Conservation (phyloP, 495 filamentous ascomycete species). For the Pyrenopolyporus hunteri region DNA sequence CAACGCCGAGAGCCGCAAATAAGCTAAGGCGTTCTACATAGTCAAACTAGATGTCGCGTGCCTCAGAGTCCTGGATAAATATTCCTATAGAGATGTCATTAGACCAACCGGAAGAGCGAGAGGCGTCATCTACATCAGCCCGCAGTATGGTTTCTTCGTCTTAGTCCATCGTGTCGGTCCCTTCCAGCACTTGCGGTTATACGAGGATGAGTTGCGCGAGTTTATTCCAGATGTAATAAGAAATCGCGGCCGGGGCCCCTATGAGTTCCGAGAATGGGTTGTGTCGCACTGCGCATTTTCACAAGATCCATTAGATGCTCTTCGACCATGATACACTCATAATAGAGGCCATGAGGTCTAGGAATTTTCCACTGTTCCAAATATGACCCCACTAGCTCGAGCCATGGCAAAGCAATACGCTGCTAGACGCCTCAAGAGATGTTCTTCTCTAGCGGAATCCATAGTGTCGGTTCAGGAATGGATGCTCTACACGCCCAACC, state of each 20-base stretch:
- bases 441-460: too few species aligned
- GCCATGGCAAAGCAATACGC: too few species aligned
- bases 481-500: too few species aligned
- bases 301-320: too few species aligned
- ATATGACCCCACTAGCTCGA: too few species aligned
- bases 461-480: too few species aligned
- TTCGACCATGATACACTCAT: too few species aligned
- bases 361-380: too few species aligned
- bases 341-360: too few species aligned
- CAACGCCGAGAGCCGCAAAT: constrained; percentile 10
- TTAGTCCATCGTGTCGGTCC: neutral
- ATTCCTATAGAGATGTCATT: too few species aligned
- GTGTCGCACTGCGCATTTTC: too few species aligned
- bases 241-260: neutral
- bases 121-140: constrained; percentile 2
- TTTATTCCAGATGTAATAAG: neutral
- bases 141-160: constrained; percentile 3
- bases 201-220: neutral
- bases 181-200: neutral
- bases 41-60: neutral
- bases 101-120: neutral
- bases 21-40: constrained; percentile 10
- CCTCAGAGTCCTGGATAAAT: neutral
- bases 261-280: neutral
- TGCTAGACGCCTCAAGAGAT: too few species aligned